Base-by-base conservation (phyloP, 768 basidiomycete species). In the Pleurotus djamor region DNA sequence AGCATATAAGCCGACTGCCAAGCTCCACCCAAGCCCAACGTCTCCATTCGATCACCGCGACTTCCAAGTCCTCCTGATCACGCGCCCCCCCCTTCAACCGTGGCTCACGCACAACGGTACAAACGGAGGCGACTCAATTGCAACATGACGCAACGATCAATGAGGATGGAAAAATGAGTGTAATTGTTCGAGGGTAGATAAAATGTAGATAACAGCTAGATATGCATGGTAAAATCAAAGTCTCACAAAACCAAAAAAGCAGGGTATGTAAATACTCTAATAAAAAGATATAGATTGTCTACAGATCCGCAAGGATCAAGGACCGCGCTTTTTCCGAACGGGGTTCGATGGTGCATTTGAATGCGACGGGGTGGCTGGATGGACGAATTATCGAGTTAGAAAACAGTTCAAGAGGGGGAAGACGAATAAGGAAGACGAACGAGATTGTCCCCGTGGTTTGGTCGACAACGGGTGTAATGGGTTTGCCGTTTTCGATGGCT, bases 401-500 rank as follows among this genome's bases (percentile, higher is more conserved):
- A 55, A 37, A 38, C 14, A 41, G 8, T 28, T 1, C 28, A 2
- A 16, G 50, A 37, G 2, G 50, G 28, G 12, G n/a, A 9, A 41
- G 9, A n/a, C 2, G 10, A 35, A 28, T 1, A 28, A 28, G 21
- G 17, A 56, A 34, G 6, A 21, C 47, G 48, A 41, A 71, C 74
- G 72, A 75, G 61, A 76, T 76, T 3, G 72, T 73, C 4, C 74
- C 74, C 6, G 73, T 60, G 12, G 70, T 69, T 0, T 69, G 71
- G 16, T 77, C 75, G 0, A 72, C 38, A 45, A 72, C 69, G 4
- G 71, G 75, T 16, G 70, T 70, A 8, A 76, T 59, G 13, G 52
- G 37, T 28, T 37, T 45, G 3, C 62, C 62, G 14, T 60, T 48
- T 41, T 70, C 67, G 21, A 73, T 62, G 4, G 65, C 50, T 48